These are phyloP conservation scores for Nasturtium officinale DNA, from an alignment of 345 rosid genomes.

Conservation along the genomic window DNA sequence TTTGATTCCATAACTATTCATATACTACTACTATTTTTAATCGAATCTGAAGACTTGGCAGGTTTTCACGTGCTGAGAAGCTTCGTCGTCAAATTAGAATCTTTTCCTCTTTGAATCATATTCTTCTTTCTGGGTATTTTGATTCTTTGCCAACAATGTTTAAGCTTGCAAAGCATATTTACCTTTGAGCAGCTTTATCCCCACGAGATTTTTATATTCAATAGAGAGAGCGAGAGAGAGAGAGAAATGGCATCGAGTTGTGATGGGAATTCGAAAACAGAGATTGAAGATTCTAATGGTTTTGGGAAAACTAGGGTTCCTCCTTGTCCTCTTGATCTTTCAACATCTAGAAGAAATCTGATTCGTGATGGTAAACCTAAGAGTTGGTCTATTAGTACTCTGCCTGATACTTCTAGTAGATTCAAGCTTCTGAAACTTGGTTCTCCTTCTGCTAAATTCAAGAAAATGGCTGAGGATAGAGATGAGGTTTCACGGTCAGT, in stretches of 20 bases:
- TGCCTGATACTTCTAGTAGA: slow-evolving; percentile 43
- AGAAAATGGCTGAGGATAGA: slow-evolving; percentile 60
- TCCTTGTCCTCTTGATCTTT: slow-evolving; percentile 47
- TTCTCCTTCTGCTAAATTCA: slow-evolving; percentile 72
- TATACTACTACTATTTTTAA: background rate
- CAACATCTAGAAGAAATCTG: slow-evolving; percentile 54
- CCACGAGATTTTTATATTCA: slow-evolving; percentile 16
- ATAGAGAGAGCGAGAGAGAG: background rate
- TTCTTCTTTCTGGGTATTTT: slow-evolving; percentile 22
- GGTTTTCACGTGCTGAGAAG: slow-evolving; percentile 21
- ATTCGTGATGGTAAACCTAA: slow-evolving; percentile 45
- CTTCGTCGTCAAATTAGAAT: slow-evolving; percentile 29
- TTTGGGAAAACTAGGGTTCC: slow-evolving; percentile 30
- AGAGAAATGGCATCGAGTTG: slow-evolving; percentile 50
- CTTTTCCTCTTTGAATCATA: background rate
- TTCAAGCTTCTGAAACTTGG: slow-evolving; percentile 58
- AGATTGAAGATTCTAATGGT: slow-evolving; percentile 51
- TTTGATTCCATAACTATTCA: background rate
- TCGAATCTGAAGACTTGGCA: slow-evolving; percentile 26
- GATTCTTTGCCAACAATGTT: slow-evolving; percentile 42
- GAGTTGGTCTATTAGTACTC: slow-evolving; percentile 33
- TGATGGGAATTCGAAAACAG: slow-evolving; percentile 47
- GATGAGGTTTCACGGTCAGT: slow-evolving; percentile 74
- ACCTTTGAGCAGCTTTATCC: slow-evolving; percentile 21
- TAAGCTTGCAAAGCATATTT: slow-evolving; percentile 23